Percentiles rank a stretch among this genome's conserved stretches.
Conservation (phyloP, 1,284 basidiomycete species). For the Ceratobasidium sp. region DNA sequence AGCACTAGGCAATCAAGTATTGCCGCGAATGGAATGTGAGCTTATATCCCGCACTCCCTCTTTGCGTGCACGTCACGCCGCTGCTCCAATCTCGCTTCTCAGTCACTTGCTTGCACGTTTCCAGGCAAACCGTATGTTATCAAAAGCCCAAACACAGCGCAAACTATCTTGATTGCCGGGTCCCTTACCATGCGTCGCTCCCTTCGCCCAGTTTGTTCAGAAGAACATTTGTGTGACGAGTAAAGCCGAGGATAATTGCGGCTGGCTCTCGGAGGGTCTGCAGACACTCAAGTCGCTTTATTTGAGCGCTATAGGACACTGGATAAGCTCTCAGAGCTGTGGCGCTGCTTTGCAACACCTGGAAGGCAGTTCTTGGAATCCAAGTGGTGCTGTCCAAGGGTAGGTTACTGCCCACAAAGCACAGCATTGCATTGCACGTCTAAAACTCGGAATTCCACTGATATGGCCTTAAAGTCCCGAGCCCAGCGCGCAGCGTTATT, state of each 20-base stretch:
- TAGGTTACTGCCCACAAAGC: no score
- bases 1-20: background rate
- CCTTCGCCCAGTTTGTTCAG: background rate
- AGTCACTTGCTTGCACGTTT: background rate
- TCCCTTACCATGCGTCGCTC: background rate
- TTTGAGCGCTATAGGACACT: no score
- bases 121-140: background rate
- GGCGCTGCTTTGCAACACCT: no score
- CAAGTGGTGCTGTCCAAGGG: no score
- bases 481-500: no score
- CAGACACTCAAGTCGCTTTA: no score
- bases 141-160: background rate
- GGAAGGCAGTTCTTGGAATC: no score
- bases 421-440: no score
- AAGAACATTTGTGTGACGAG: background rate
- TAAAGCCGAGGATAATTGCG: background rate
- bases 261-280: no score
- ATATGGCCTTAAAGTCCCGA: no score
- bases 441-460: no score
- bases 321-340: no score
- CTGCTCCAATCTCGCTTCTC: background rate
- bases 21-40: background rate
- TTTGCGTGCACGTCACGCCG: background rate
- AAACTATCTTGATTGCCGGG: conserved; percentile 15
- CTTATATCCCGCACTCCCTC: conserved; percentile 20